Evolutionary conservation across 129 eudicot species (phyloP), one percentile per base, ranked within the genome.

Genomic region (Dittrichia graveolens): DNA sequence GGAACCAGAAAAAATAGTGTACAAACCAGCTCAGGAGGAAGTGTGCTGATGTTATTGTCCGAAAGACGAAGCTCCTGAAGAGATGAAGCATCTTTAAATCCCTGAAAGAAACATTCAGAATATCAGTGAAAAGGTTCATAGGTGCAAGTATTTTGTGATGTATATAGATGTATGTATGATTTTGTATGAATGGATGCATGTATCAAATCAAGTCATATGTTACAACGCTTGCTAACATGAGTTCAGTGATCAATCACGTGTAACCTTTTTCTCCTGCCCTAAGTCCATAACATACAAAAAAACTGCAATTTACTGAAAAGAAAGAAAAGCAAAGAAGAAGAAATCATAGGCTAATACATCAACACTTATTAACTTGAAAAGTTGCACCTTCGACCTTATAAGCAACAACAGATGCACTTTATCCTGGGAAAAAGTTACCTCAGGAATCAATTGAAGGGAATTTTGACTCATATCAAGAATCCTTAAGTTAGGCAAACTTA

Each of bases 401-500:
- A 24, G 31, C 31, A 24, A 24, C 31, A 24, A 24, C 31, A 24
- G 31, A 24, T 24, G 31, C 31, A 24, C 31, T 43, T 58, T 46
- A 61, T 71, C 24, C n/a, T 68, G 14, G 44, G 66, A 70, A 40
- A 57, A 64, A 45, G n/a, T 77, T 76, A 86, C 99, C 96, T 76
- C 81, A 15, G 99, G 97, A 78, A 94, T 78, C 38, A 73, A 72
- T 48, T 81, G 83, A 79, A 94, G 75, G 58, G 86, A 75, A 75
- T 94, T 94, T 69, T 89, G 98, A 79, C 96, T 86, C 87, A 90
- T 75, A 81, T 90, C 96, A 76, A 90, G 96, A 81, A 87, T 65
- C 77, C 80, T 80, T 78, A 90, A 65, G 71, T 83, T 80, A 74
- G 84, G 85, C 48, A 85, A 75, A 48, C 55, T 67, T 61, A 81